Evolutionary conservation across 2,329 filamentous ascomycete species (phyloP).

Genomic region (Drechslerella stenobrocha): DNA sequence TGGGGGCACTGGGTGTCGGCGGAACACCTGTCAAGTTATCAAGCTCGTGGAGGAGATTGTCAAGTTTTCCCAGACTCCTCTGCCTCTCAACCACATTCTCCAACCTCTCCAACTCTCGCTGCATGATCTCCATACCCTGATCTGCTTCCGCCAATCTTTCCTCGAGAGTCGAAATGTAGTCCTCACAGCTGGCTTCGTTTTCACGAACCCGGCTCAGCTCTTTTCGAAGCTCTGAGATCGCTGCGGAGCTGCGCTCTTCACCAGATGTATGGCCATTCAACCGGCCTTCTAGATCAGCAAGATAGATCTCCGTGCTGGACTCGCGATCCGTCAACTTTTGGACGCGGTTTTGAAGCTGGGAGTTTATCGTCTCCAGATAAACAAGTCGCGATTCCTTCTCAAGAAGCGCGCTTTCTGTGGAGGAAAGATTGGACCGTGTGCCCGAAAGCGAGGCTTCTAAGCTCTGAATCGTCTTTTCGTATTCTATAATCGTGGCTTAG

Average conservation of each 20-base stretch:
- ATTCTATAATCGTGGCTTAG: slow-evolving; percentile 67
- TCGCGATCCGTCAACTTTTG: slow-evolving; percentile 93
- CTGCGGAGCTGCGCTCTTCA: slow-evolving; percentile 86
- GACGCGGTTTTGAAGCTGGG: slow-evolving; percentile 84
- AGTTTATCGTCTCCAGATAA: slow-evolving; percentile 88
- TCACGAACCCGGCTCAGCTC: slow-evolving; percentile 86
- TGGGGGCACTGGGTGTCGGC: slow-evolving; percentile 56
- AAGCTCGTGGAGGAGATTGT: slow-evolving; percentile 86
- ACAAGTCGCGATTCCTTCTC: slow-evolving; percentile 94
- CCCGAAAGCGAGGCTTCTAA: slow-evolving; percentile 88
- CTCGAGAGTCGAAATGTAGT: slow-evolving; percentile 95
- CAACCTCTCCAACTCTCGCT: slow-evolving; percentile 88
- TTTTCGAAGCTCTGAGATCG: slow-evolving; percentile 84
- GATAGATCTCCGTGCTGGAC: slow-evolving; percentile 84
- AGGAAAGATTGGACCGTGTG: slow-evolving; percentile 79
- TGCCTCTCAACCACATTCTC: slow-evolving; percentile 96
- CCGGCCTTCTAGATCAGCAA: slow-evolving; percentile 86
- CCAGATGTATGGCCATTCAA: slow-evolving; percentile 87
- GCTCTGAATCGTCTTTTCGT: slow-evolving; percentile 96
- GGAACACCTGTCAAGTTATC: slow-evolving; percentile 69
- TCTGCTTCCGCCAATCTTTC: slow-evolving; percentile 94
- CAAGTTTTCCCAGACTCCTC: slow-evolving; percentile 88
- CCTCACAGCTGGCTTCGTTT: slow-evolving; percentile 86
- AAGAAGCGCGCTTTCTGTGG: slow-evolving; percentile 79
- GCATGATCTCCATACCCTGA: slow-evolving; percentile 94